Percentiles rank a stretch among this genome's conserved stretches.
phyloP scores from a whole-genome alignment of 179 eudicot genomes.

The Dionaea muscipula region DNA sequence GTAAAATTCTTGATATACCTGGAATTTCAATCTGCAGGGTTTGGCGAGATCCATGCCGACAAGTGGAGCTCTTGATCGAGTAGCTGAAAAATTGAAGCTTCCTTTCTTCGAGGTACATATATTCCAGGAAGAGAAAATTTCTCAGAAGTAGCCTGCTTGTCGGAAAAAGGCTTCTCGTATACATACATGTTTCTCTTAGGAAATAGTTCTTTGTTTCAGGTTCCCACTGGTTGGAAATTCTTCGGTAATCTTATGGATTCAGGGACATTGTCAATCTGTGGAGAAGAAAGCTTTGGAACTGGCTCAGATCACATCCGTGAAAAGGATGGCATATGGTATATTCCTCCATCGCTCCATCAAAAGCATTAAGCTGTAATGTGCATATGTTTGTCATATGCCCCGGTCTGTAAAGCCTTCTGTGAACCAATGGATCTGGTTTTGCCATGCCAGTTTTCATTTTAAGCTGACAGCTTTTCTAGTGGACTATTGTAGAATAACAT shows the following conservation, averaged over 20 bases:
- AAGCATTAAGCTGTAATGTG: neutral
- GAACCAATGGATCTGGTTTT: too few relatives aligned
- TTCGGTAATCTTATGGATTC: conserved; percentile 98
- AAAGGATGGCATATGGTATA: conserved; percentile 96
- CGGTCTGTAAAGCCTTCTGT: too few relatives aligned
- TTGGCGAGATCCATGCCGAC: conserved; percentile 98
- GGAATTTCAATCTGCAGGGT: conserved; percentile 17
- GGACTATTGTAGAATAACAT: too few relatives aligned
- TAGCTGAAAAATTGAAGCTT: conserved; percentile 71
- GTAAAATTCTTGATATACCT: too few relatives aligned
- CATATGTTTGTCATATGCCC: too few relatives aligned
- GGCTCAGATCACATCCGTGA: conserved; percentile 99
- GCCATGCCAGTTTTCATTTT: too few relatives aligned
- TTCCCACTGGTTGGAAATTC: conserved; percentile 99
- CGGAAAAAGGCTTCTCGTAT: neutral
- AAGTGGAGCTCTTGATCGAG: conserved; percentile 98
- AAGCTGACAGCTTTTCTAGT: too few relatives aligned
- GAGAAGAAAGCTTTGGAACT: conserved; percentile 98
- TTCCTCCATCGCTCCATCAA: neutral
- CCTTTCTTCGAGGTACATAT: conserved; percentile 78
- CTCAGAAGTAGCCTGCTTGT: neutral
- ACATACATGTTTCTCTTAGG: conserved; percentile 2
- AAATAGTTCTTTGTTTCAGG: conserved; percentile 34
- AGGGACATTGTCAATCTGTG: conserved; percentile 80
- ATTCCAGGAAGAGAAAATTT: neutral